Conservation (phyloP, 805 yeast genomes). For the Saccharomycopsis fermentans region DNA sequence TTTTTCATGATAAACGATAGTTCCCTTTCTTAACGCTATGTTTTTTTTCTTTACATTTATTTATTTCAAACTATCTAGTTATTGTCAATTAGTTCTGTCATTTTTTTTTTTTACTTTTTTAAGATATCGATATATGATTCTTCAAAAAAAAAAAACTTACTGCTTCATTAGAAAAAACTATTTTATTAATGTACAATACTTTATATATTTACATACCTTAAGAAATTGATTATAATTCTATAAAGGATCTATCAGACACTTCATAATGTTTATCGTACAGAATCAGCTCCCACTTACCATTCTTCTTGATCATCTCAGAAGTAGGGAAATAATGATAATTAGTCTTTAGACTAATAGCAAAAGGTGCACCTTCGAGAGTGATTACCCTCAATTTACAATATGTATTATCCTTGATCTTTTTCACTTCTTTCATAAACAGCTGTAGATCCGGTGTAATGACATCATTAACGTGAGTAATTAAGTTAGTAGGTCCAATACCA, state of each 20-base stretch:
- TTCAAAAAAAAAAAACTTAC: too few relatives aligned
- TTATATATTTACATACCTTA: neutral
- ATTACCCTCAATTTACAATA: slow-evolving; percentile 75
- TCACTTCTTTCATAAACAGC: slow-evolving; percentile 56
- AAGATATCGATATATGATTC: too few relatives aligned
- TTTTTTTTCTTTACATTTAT: neutral
- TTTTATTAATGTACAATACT: neutral
- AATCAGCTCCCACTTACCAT: slow-evolving; percentile 19
- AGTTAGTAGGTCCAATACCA: slow-evolving; percentile 7
- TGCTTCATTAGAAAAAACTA: neutral
- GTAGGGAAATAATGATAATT: slow-evolving; percentile 29
- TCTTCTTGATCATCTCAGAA: slow-evolving; percentile 29
- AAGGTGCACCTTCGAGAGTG: slow-evolving; percentile 77
- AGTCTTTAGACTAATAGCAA: slow-evolving; percentile 34
- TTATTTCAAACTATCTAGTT: neutral
- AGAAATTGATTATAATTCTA: neutral
- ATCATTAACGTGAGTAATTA: slow-evolving; percentile 14
- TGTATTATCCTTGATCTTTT: slow-evolving; percentile 62
- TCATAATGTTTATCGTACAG: slow-evolving; percentile 5
- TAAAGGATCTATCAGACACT: neutral
- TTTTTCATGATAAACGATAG: neutral
- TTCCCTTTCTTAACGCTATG: neutral
- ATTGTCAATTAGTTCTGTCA: neutral
- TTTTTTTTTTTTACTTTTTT: too few relatives aligned
- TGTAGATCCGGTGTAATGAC: slow-evolving; percentile 44